These are phyloP conservation scores for Didymella keratinophila DNA, from an alignment of 2,329 filamentous ascomycete species.

Conservation along the genomic window DNA sequence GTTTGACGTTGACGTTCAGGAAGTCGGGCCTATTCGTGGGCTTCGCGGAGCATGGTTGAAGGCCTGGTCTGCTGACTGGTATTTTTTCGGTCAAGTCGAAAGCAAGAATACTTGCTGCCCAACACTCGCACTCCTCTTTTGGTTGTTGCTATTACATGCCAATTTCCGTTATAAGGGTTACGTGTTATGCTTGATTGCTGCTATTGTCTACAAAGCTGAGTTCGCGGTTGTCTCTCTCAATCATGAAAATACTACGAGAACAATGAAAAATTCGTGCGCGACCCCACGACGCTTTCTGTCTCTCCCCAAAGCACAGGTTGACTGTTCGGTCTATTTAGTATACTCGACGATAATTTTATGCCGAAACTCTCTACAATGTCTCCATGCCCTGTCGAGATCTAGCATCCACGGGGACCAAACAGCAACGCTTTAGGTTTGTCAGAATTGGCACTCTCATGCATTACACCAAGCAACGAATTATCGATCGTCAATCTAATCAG, in stretches of 20 bases:
- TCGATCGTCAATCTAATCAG: conserved; percentile 27
- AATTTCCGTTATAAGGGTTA: too few species aligned
- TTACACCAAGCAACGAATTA: too few species aligned
- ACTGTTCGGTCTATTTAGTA: background rate
- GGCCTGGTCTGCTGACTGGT: background rate
- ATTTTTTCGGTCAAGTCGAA: background rate
- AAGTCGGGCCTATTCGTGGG: background rate
- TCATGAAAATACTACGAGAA: background rate
- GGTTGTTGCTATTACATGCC: too few species aligned
- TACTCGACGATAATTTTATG: background rate
- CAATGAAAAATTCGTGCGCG: background rate
- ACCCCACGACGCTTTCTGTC: background rate
- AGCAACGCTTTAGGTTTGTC: too few species aligned
- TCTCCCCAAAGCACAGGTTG: background rate
- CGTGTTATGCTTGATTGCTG: too few species aligned
- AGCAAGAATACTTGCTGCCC: background rate
- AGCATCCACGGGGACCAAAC: too few species aligned
- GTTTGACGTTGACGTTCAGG: background rate
- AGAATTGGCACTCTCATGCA: too few species aligned
- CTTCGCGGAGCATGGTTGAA: background rate
- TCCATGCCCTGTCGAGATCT: too few species aligned
- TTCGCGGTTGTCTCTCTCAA: background rate
- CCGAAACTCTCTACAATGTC: too few species aligned
- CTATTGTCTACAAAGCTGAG: background rate
- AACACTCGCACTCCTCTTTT: too few species aligned